Percentiles rank a stretch among this genome's conserved stretches.
These are phyloP conservation scores for Ganoderma lingzhi DNA, from an alignment of 1,284 basidiomycete species.

Conservation along the genomic window DNA sequence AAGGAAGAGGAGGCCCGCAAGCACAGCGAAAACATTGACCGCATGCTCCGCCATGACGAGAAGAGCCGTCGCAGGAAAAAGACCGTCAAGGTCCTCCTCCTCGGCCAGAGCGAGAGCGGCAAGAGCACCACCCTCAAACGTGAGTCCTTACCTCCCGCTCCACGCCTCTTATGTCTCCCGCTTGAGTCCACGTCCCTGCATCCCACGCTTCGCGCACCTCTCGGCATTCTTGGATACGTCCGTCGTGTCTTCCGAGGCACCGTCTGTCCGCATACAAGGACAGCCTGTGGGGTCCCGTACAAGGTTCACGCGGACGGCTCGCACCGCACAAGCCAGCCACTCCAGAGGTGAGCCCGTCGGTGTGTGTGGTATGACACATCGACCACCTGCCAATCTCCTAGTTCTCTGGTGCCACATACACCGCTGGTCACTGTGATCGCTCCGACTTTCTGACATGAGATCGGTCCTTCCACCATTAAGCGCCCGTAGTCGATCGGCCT, in stretches of 20 bases:
- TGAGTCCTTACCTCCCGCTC: constrained; percentile 52
- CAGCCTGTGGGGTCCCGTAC: constrained; percentile 15
- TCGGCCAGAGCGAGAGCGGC: constrained; percentile 85
- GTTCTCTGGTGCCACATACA: constrained; percentile 19
- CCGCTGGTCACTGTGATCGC: constrained; percentile 23
- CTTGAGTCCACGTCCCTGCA: constrained; percentile 21
- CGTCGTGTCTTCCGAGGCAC: neutral
- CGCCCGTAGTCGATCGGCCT: constrained; percentile 15
- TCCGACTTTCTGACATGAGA: constrained; percentile 15
- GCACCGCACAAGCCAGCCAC: neutral
- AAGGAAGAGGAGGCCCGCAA: constrained; percentile 75
- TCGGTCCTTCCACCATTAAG: constrained; percentile 7
- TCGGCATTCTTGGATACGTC: neutral
- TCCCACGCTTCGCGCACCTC: constrained; percentile 3
- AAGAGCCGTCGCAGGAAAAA: constrained; percentile 64
- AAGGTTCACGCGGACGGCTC: constrained; percentile 24
- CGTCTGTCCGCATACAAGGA: neutral
- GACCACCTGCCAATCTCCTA: neutral
- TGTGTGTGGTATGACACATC: constrained; percentile 14
- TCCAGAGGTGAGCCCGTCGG: constrained; percentile 22
- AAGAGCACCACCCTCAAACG: constrained; percentile 86
- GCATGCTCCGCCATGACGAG: constrained; percentile 71
- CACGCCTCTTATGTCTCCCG: constrained; percentile 1
- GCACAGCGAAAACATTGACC: constrained; percentile 79
- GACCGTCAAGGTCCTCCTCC: constrained; percentile 77